These are phyloP conservation scores for Annulohypoxylon moriforme DNA, from an alignment of 495 filamentous ascomycete species.

Conservation along the genomic window DNA sequence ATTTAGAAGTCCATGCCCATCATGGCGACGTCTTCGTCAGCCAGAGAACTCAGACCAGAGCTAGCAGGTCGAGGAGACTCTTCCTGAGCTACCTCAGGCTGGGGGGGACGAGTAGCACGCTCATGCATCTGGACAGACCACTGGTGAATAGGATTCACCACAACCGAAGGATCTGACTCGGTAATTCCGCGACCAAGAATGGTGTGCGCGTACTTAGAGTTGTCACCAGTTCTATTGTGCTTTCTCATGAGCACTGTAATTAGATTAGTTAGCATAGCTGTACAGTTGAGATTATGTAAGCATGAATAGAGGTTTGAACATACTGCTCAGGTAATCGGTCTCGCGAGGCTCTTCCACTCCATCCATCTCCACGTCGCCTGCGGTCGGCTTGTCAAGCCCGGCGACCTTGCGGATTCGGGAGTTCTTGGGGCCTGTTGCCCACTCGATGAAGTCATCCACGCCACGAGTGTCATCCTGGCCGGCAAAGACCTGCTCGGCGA, in stretches of 20 bases:
- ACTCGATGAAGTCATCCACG: constrained; percentile 76
- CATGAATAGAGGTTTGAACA: constrained; percentile 16
- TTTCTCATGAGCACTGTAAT: constrained; percentile 77
- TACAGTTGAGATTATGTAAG: not conserved
- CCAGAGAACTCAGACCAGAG: constrained; percentile 64
- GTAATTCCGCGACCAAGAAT: constrained; percentile 77
- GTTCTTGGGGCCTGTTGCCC: constrained; percentile 75
- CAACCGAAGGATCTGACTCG: constrained; percentile 73
- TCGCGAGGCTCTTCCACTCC: constrained; percentile 55
- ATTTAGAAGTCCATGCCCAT: constrained; percentile 42
- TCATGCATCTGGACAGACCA: constrained; percentile 64
- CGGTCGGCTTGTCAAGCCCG: constrained; percentile 61
- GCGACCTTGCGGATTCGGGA: constrained; percentile 72
- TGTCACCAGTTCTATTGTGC: constrained; percentile 81
- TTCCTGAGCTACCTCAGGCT: constrained; percentile 29
- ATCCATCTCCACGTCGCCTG: constrained; percentile 34
- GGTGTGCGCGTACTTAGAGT: constrained; percentile 82
- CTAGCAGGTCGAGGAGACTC: constrained; percentile 58
- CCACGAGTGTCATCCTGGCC: constrained; percentile 78
- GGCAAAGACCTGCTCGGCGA: constrained; percentile 37
- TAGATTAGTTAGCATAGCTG: constrained; percentile 3
- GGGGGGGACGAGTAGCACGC: constrained; percentile 36
- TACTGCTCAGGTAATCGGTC: constrained; percentile 78
- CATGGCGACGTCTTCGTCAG: constrained; percentile 57
- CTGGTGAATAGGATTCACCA: constrained; percentile 74